phyloP scores from a whole-genome alignment of 305 asterid genomes.

The Ilex paraguariensis region DNA sequence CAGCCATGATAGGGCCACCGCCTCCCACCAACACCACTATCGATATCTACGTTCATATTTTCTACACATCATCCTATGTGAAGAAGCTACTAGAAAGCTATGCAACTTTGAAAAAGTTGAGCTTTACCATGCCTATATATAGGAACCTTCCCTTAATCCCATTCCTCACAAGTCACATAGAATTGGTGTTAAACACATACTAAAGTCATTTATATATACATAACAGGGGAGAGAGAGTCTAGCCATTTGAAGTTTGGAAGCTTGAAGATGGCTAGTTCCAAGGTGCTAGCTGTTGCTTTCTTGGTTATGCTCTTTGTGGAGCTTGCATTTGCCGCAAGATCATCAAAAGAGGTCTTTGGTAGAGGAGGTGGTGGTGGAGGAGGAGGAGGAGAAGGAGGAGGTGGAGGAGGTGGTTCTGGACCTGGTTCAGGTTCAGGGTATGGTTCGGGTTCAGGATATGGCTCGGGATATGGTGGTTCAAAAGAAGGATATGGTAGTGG shows the following conservation, averaged over 20 bases:
- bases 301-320: constrained; percentile 46
- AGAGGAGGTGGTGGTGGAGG: constrained; percentile 25
- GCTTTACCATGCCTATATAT: constrained; percentile 43
- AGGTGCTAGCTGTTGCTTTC: constrained; percentile 42
- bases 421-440: constrained; percentile 25
- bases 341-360: constrained; percentile 20
- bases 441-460: not conserved
- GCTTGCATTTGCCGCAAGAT: constrained; percentile 55
- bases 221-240: too few species aligned
- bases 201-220: too few species aligned
- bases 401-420: constrained; percentile 17
- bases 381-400: constrained; percentile 18
- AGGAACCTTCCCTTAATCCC: constrained; percentile 16
- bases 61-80: not conserved
- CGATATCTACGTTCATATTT: constrained; percentile 19
- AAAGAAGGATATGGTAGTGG: constrained; percentile 4
- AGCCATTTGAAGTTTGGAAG: not conserved
- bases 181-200: too few species aligned
- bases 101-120: constrained; percentile 15
- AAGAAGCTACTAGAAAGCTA: constrained; percentile 48
- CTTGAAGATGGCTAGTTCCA: constrained; percentile 36
- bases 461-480: constrained; percentile 22
- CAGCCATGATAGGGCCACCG: constrained; percentile 4
- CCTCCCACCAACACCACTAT: constrained; percentile 27
- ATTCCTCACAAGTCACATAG: constrained; percentile 9